A percentile compares a stretch with the other conserved stretches of the same genome.
Evolutionary conservation across 192 early-diverging fungal genomes (phyloP).

Genomic region (Ambispora gerdemannii): DNA sequence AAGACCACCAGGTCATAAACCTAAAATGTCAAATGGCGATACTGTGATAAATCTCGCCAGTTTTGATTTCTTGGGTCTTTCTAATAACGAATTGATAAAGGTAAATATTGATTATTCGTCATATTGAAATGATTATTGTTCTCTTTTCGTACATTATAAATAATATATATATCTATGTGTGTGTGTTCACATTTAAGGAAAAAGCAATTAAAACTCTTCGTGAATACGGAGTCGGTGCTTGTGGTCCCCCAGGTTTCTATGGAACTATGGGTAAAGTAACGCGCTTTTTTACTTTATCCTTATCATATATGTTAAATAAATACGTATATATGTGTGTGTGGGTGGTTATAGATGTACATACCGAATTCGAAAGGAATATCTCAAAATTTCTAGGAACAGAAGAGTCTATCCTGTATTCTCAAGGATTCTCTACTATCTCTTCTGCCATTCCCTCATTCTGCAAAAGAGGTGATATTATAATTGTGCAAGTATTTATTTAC

Average conservation of each 20-base stretch:
- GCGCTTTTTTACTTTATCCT: neutral
- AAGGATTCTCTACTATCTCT: slow-evolving; percentile 89
- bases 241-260: slow-evolving; percentile 94
- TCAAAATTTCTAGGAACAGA: slow-evolving; percentile 83
- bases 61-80: slow-evolving; percentile 84
- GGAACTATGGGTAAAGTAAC: slow-evolving; percentile 59
- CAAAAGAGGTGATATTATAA: slow-evolving; percentile 93
- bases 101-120: slow-evolving; percentile 20
- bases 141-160: slow-evolving; percentile 1
- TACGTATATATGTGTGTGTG: too few species aligned
- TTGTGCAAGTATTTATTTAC: slow-evolving; percentile 59
- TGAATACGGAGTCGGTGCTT: slow-evolving; percentile 94
- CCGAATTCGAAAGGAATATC: slow-evolving; percentile 84
- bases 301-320: too few species aligned
- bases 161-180: slow-evolving; percentile 2
- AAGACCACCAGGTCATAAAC: slow-evolving; percentile 57
- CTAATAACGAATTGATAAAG: slow-evolving; percentile 70
- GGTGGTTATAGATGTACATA: slow-evolving; percentile 97
- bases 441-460: slow-evolving; percentile 93
- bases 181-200: slow-evolving; percentile 42
- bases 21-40: slow-evolving; percentile 60
- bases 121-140: neutral
- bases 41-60: slow-evolving; percentile 78
- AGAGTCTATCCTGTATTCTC: slow-evolving; percentile 88
- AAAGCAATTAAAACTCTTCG: slow-evolving; percentile 79